These are phyloP conservation scores for Artemisia argyi DNA, from an alignment of 129 eudicot genomes.

Conservation along the genomic window DNA sequence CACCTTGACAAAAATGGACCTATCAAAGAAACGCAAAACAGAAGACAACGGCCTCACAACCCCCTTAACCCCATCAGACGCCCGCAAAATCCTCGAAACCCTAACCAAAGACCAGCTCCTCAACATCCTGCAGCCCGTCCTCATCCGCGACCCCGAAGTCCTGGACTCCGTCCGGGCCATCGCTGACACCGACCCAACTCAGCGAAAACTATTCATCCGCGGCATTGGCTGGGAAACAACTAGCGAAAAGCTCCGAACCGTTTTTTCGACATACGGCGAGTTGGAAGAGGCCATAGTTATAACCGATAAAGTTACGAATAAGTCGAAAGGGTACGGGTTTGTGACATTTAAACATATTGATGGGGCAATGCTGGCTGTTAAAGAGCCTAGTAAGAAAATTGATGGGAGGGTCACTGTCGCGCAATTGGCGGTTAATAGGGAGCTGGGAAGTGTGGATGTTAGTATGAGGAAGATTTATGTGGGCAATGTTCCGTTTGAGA, in stretches of 20 bases:
- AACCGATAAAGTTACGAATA: constrained; percentile 60
- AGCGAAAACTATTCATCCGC: constrained; percentile 75
- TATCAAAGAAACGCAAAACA: too few relatives aligned
- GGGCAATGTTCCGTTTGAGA: constrained; percentile 80
- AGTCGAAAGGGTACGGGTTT: constrained; percentile 85
- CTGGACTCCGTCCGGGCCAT: constrained; percentile 66
- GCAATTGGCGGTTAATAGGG: constrained; percentile 67
- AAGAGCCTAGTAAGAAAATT: constrained; percentile 83
- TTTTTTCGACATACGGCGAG: constrained; percentile 61
- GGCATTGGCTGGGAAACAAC: constrained; percentile 90
- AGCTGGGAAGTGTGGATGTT: constrained; percentile 19
- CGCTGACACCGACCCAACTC: constrained; percentile 67
- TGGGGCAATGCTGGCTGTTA: constrained; percentile 73
- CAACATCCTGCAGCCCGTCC: constrained; percentile 59
- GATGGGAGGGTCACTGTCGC: constrained; percentile 88
- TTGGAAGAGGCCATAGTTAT: constrained; percentile 81
- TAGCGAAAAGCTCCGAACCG: too few relatives aligned
- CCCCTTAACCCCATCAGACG: constrained; percentile 46
- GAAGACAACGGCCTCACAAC: too few relatives aligned
- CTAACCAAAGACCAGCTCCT: constrained; percentile 67
- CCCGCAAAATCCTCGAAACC: constrained; percentile 61
- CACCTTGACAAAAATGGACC: too few relatives aligned
- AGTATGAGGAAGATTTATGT: constrained; percentile 79
- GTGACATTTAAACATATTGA: constrained; percentile 83
- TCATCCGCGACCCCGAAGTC: constrained; percentile 58